Conservation (phyloP, 2,329 filamentous ascomycete species). For the Aureobasidium sp. region DNA sequence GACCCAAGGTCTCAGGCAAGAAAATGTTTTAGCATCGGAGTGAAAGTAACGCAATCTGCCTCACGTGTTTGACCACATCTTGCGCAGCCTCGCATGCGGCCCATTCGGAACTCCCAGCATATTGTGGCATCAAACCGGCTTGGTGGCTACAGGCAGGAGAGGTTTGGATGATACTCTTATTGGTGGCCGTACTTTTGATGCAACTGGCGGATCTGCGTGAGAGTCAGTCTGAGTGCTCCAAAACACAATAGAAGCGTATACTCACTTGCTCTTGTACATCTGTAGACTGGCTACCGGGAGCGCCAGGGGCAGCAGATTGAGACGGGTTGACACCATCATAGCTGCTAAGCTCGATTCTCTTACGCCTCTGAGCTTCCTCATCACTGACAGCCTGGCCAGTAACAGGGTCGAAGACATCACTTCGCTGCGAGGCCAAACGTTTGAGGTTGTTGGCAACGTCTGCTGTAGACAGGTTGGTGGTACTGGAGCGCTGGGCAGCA, state of each 20-base stretch:
- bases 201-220: slow-evolving; percentile 19
- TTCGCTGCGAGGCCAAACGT: slow-evolving; percentile 81
- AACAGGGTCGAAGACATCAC: slow-evolving; percentile 74
- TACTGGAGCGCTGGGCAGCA: slow-evolving; percentile 73
- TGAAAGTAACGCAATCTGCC: background rate
- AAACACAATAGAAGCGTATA: background rate
- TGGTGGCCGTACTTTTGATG: slow-evolving; percentile 25
- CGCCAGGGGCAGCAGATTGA: slow-evolving; percentile 46
- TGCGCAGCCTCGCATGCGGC: background rate
- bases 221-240: background rate
- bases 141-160: too few species aligned
- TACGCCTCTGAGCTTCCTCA: slow-evolving; percentile 67
- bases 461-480: slow-evolving; percentile 75
- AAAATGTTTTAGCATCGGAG: background rate
- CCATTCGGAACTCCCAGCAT: background rate
- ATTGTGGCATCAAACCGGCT: too few species aligned
- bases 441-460: slow-evolving; percentile 94
- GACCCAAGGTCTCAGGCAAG: background rate
- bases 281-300: slow-evolving; percentile 47
- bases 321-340: slow-evolving; percentile 50
- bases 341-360: slow-evolving; percentile 61
- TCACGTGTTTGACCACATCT: background rate
- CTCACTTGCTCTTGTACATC: slow-evolving; percentile 33
- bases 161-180: background rate
- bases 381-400: slow-evolving; percentile 63